phyloP scores from a whole-genome alignment of 176 grass and related monocot species.

The Oryza glumipatula region DNA sequence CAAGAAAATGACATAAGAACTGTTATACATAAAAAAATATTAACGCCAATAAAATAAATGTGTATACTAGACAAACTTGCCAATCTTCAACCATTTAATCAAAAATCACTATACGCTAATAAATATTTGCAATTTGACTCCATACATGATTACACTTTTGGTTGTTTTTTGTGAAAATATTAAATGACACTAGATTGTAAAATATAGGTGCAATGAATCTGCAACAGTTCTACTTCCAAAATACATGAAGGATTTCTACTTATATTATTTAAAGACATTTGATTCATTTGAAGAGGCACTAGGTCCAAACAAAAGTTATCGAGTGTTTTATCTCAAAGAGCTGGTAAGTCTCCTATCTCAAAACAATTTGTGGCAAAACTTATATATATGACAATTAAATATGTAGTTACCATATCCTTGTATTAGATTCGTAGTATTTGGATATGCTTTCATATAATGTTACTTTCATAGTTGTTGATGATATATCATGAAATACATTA shows the following conservation, averaged over 20 bases:
- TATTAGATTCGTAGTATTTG: no score
- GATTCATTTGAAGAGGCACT: constrained; percentile 18
- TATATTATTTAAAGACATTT: constrained; percentile 32
- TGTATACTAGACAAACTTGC: no score
- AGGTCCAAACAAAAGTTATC: constrained; percentile 7
- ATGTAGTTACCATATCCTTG: no score
- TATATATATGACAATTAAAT: no score
- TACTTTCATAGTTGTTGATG: no score
- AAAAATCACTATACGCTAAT: not conserved
- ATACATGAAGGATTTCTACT: constrained; percentile 35
- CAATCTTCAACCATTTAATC: not conserved
- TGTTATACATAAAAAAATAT: no score
- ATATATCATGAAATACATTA: no score
- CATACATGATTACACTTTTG: not conserved
- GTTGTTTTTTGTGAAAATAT: not conserved
- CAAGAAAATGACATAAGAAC: no score
- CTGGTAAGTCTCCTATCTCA: not conserved
- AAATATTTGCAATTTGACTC: no score
- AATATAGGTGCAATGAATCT: constrained; percentile 25
- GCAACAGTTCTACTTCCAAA: constrained; percentile 22
- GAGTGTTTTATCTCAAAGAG: constrained; percentile 34
- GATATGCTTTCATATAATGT: no score
- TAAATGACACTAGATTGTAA: not conserved
- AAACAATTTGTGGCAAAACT: no score
- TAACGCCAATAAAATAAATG: no score